Percentiles rank a stretch among this genome's conserved stretches.
Evolutionary conservation across 179 eudicot species (phyloP).

Genomic region (Kewa caespitosa): DNA sequence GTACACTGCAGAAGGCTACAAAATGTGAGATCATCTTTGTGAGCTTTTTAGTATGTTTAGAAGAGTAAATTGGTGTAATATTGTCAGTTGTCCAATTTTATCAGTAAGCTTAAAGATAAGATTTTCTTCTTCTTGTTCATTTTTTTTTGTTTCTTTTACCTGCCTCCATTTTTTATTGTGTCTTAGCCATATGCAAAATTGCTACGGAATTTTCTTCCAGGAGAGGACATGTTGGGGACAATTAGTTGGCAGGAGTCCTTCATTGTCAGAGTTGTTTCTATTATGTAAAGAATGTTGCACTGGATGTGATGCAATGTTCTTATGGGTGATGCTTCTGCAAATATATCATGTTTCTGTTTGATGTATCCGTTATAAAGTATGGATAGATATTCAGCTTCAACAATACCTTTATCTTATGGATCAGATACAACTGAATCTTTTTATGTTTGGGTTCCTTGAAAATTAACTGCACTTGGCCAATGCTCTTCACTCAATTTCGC

Average conservation of each 20-base stretch:
- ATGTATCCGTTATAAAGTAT: background rate
- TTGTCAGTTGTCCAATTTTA: background rate
- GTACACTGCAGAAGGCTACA: slow-evolving; percentile 75
- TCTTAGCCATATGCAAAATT: no score
- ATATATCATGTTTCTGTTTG: background rate
- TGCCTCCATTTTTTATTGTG: no score
- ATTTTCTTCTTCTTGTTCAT: background rate
- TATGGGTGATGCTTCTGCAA: background rate
- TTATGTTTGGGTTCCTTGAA: background rate
- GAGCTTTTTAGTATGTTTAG: background rate
- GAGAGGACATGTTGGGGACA: no score
- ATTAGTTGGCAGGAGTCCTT: no score
- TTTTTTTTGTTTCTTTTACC: background rate
- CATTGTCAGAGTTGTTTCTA: no score
- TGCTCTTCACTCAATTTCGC: no score
- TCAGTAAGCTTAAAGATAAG: background rate
- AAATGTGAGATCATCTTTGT: slow-evolving; percentile 55
- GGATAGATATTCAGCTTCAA: background rate
- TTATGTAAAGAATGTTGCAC: slow-evolving; percentile 1
- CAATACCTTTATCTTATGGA: background rate
- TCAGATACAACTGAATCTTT: background rate
- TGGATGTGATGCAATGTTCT: background rate
- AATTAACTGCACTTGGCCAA: background rate
- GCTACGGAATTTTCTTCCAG: no score
- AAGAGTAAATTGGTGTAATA: background rate